Base-by-base conservation (phyloP, 2,329 filamentous ascomycete genomes). In the Neofusicoccum parvum region DNA sequence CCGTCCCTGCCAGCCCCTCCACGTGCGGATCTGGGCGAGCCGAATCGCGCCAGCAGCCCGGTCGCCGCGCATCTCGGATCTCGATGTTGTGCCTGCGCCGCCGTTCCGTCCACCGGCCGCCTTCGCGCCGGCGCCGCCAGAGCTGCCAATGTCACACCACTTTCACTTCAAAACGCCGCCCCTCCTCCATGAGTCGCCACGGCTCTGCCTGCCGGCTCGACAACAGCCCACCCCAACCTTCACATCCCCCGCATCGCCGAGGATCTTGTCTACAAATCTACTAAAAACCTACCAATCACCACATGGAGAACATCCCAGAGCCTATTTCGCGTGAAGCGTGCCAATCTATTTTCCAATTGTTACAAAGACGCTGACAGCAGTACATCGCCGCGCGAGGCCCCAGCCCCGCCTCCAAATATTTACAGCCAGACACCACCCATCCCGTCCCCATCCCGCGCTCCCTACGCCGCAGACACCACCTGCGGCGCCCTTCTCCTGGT, bases 401-500 rank as follows among this genome's bases (percentile, higher is more conserved):
- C 27, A 32, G 27, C 27, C 27, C 27, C 27, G 27, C 37, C 37
- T 15, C 14, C 9, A 6, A 39, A 39, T 11, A 39, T 39, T 39
- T 37, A 46, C 23, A 58, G 27, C 5, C 27, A 45, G 37, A 15
- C 27, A 39, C 37, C 4, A 37, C 1, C 10, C 17, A 10, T 9
- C 34, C 11, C 50, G 2, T 12, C 3, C 39, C 6, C 39, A n/a
- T 20, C 11, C 10, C 23, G 14, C 12, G n/a, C 3, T 7, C 41
- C 17, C 32, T 45, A 60, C 32, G 56, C 56, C 12, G 56, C 56
- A 0, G 56, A 17, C n/a, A 60, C 43, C 9, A 60, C 56, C 41
- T 37, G 56, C 43, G 56, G 56, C 60, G 37, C 9, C 62, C 62
- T 46, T 51, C 41, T n/a, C 32, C 41, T 34, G 34, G 65, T 66